A percentile compares a stretch with the other conserved stretches of the same genome.
Evolutionary conservation across 78 protist species (phyloP).

Genomic region (Mastigamoeba balamuthi): DNA sequence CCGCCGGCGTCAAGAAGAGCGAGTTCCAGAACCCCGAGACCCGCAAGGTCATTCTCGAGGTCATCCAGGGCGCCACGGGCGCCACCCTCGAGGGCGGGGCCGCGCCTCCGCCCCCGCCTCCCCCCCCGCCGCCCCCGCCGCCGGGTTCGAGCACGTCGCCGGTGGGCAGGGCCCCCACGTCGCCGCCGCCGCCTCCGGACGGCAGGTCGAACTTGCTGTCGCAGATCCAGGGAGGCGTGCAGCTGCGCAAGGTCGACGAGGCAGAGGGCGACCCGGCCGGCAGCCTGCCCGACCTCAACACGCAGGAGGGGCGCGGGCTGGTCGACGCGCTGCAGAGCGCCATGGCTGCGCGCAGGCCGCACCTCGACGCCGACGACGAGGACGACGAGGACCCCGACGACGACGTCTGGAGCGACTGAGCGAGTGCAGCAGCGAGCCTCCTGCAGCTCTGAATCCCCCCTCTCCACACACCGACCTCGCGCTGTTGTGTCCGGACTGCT

Average conservation of each 20-base stretch:
- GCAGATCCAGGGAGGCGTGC: background rate
- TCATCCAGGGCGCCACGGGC: background rate
- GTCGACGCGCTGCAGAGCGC: background rate
- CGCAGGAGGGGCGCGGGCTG: background rate
- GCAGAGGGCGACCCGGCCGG: background rate
- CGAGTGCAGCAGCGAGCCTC: too few relatives aligned
- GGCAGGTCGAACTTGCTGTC: background rate
- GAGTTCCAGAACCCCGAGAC: conserved; percentile 4
- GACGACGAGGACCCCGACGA: too few relatives aligned
- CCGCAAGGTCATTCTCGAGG: background rate
- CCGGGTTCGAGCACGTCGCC: background rate
- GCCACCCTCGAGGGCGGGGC: background rate
- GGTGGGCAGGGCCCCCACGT: background rate
- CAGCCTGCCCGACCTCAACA: background rate
- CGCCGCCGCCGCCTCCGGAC: background rate
- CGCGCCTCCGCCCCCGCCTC: background rate
- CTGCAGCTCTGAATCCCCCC: too few relatives aligned
- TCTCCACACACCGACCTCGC: too few relatives aligned
- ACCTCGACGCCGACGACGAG: too few relatives aligned
- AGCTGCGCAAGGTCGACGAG: conserved; percentile 1
- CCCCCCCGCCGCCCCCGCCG: conserved; percentile 6
- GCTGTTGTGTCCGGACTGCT: too few relatives aligned
- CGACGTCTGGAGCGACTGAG: too few relatives aligned
- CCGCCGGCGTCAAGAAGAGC: conserved; percentile 1
- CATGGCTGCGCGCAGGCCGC: background rate